These are phyloP conservation scores for Ophiosphaerella herpotricha DNA, from an alignment of 2,329 filamentous ascomycete genomes.

Conservation along the genomic window DNA sequence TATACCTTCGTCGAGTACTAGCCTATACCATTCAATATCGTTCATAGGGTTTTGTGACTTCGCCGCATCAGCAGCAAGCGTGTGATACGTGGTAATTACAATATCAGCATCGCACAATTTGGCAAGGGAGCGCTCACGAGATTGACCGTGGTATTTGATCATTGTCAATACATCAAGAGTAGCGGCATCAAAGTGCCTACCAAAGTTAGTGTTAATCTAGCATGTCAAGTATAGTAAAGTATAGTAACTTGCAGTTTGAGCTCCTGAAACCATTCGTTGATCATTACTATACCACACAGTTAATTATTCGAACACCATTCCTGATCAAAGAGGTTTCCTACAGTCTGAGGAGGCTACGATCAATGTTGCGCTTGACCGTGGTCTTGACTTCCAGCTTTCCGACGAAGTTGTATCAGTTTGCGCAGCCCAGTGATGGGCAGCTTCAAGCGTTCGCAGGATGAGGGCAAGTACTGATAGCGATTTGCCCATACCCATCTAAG, in stretches of 20 bases:
- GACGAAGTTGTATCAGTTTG: neutral
- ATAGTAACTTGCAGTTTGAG: constrained; percentile 40
- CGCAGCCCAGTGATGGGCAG: constrained; percentile 45
- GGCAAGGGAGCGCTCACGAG: constrained; percentile 11
- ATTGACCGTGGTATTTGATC: constrained; percentile 32
- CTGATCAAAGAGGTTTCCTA: constrained; percentile 25
- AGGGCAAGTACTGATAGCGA: constrained; percentile 59
- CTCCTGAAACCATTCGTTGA: constrained; percentile 39
- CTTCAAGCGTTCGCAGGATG: constrained; percentile 49
- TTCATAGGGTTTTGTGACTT: constrained; percentile 12
- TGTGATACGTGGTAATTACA: constrained; percentile 39
- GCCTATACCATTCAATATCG: constrained; percentile 32
- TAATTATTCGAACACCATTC: too few relatives aligned
- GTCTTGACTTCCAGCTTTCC: neutral
- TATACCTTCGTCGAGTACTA: constrained; percentile 38
- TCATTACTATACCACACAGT: constrained; percentile 43
- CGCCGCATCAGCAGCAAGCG: constrained; percentile 18
- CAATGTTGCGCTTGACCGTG: constrained; percentile 27
- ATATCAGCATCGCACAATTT: constrained; percentile 26
- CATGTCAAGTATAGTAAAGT: neutral
- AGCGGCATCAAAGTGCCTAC: constrained; percentile 28
- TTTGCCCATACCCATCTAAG: constrained; percentile 63
- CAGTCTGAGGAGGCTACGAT: constrained; percentile 37
- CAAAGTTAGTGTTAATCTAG: neutral
- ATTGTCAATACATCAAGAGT: constrained; percentile 10